Base-by-base conservation (phyloP, 2,329 filamentous ascomycete genomes). In the Cladosporium sp. region DNA sequence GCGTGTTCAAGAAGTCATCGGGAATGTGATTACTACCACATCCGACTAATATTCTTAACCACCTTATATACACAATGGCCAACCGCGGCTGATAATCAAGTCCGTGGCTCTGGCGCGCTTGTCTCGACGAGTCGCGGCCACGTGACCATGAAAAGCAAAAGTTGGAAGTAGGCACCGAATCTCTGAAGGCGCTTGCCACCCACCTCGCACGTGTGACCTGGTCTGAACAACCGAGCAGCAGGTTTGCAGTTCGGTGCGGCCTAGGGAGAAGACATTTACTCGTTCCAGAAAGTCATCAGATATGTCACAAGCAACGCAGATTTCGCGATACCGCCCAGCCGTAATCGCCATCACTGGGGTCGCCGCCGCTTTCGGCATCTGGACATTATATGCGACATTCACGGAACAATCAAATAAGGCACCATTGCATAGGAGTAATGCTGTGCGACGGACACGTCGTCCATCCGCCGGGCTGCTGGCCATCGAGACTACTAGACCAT, bases 341-440 rank as follows among this genome's bases (percentile, higher is more conserved):
- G 76, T 88, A 55, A 78, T 83, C 52, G 64, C 84, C 22, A 66
- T 84, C 39, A 82, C 84, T 38, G 80, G 81, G 47, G 70, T 84
- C 47, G 82, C 83, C 1, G 82, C 83, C 43, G 79, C 78, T 11
- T 85, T 82, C 51, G 74, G 82, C 57, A 79, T 81, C 59, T 89
- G 85, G 68, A 81, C 84, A 59, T 73, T 85, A 65, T 88, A 86
- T 70, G 72, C 66, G 58, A 71, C 64, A 69, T 69, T 66, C 59
- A 72, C 71, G 45, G 67, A 62, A 22, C 66, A 64, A 61, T 64
- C 58, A 58, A 67, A 66, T 60, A 67, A 63, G 67, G 66, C 62
- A 64, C 43, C 67, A 14, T 74, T 90, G 30, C 87, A 84, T 64
- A 79, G 88, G 62, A 87, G 86, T 69, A 89, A 89, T 72, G 87